These are phyloP conservation scores for Hymenotorrendiella dingleyae DNA, from an alignment of 2,329 filamentous ascomycete genomes.

Conservation along the genomic window DNA sequence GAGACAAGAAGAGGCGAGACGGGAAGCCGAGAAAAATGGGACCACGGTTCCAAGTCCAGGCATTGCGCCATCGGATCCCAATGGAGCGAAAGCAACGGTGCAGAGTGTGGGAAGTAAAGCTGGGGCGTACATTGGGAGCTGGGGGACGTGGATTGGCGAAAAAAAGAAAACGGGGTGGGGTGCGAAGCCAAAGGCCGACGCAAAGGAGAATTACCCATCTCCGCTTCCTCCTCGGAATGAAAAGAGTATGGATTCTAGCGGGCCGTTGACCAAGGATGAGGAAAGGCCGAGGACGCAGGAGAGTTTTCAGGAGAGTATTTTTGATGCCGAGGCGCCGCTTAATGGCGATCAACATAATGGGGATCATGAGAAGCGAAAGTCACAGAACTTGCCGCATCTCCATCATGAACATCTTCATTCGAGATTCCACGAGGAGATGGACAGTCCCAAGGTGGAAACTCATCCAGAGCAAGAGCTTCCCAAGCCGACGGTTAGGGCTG, in stretches of 20 bases:
- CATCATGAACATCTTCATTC: conserved; percentile 5
- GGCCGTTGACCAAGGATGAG: conserved; percentile 5
- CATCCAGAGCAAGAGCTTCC: neutral
- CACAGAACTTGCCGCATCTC: neutral
- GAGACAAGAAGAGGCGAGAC: conserved; percentile 50
- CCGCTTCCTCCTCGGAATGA: conserved; percentile 3
- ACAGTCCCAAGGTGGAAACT: neutral
- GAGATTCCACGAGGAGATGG: conserved; percentile 15
- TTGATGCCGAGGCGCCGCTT: conserved; percentile 26
- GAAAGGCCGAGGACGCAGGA: conserved; percentile 22
- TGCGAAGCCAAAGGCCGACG: conserved; percentile 8
- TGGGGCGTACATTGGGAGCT: conserved; percentile 61
- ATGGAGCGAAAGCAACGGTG: conserved; percentile 41
- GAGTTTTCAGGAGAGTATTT: conserved; percentile 29
- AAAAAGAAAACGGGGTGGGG: conserved; percentile 53
- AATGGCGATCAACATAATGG: too few relatives aligned
- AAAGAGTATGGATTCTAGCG: conserved; percentile 8
- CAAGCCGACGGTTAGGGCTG: neutral
- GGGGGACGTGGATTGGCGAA: conserved; percentile 67
- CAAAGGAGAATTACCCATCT: conserved; percentile 16
- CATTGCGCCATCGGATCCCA: conserved; percentile 30
- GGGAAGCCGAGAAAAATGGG: conserved; percentile 21
- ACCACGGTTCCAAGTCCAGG: conserved; percentile 14
- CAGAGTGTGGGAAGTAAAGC: conserved; percentile 50
- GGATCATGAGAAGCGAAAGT: conserved; percentile 3